A percentile compares a stretch with the other conserved stretches of the same genome.
Conservation (phyloP, 345 rosid species). For the Rhizophora apiculata region DNA sequence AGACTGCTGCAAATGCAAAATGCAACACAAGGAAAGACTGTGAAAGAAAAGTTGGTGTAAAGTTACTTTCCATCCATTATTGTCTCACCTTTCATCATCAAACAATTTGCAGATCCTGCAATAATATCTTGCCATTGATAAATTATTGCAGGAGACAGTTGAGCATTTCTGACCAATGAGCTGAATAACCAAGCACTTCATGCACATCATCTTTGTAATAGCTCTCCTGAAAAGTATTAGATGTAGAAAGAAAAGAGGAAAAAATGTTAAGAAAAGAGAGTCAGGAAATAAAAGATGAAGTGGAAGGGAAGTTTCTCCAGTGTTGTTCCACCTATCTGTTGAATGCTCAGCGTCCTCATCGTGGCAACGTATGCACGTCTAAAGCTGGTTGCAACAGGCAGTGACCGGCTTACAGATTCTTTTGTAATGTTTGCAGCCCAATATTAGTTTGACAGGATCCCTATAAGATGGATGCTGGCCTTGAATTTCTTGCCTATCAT, state of each 20-base stretch:
- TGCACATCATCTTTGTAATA: conserved; percentile 77
- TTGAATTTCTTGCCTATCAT: conserved; percentile 40
- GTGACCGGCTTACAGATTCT: conserved; percentile 71
- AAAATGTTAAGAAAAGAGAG: not conserved
- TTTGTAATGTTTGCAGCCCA: conserved; percentile 82
- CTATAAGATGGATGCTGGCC: conserved; percentile 60
- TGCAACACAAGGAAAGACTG: no score
- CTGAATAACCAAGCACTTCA: conserved; percentile 72
- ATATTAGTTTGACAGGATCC: conserved; percentile 33
- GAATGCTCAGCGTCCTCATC: conserved; percentile 73
- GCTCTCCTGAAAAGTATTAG: conserved; percentile 44
- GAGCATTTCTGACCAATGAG: conserved; percentile 56
- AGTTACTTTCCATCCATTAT: no score
- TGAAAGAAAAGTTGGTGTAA: no score
- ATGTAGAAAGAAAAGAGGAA: conserved; percentile 4
- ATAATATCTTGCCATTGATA: conserved; percentile 70
- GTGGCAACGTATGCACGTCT: conserved; percentile 75
- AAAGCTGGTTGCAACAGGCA: conserved; percentile 65
- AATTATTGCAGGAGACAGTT: conserved; percentile 48
- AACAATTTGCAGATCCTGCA: conserved; percentile 75
- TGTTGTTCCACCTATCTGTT: conserved; percentile 53
- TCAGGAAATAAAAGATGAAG: conserved; percentile 1
- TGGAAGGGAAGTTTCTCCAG: not conserved
- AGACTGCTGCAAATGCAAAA: no score
- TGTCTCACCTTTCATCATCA: conserved; percentile 63